Percentiles rank a stretch among this genome's conserved stretches.
These are phyloP conservation scores for Fusarium floridanum DNA, from an alignment of 2,329 filamentous ascomycete species.

Conservation along the genomic window DNA sequence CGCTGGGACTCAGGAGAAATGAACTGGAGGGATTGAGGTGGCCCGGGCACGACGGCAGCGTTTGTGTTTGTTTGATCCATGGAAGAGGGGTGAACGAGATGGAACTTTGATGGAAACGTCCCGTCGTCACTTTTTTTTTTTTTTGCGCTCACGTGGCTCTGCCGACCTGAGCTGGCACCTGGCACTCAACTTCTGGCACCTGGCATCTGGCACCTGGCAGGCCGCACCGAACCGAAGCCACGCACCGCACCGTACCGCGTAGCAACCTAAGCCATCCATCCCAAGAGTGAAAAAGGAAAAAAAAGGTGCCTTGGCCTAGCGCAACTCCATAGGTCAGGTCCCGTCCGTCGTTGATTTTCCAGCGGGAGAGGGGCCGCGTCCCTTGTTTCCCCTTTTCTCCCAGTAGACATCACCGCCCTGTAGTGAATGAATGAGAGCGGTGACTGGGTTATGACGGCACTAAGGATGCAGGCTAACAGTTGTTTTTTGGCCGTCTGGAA, in stretches of 20 bases:
- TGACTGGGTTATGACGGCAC: constrained; percentile 33
- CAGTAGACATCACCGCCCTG: constrained; percentile 12
- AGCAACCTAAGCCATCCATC: constrained; percentile 17
- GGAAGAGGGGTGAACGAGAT: constrained; percentile 42
- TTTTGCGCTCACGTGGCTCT: constrained; percentile 37
- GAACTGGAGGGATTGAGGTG: constrained; percentile 26
- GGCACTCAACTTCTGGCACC: constrained; percentile 6
- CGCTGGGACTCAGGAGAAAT: constrained; percentile 11
- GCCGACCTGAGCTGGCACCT: constrained; percentile 17
- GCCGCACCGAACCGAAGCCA: constrained; percentile 10
- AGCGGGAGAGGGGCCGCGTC: constrained; percentile 24
- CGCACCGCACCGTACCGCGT: constrained; percentile 2
- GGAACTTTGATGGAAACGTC: constrained; percentile 24
- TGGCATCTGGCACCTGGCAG: background rate
- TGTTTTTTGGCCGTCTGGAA: constrained; percentile 14
- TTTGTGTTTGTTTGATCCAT: constrained; percentile 35
- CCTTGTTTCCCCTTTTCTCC: constrained; percentile 21
- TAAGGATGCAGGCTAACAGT: constrained; percentile 28
- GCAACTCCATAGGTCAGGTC: constrained; percentile 7
- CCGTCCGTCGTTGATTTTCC: constrained; percentile 23
- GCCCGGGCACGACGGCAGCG: constrained; percentile 19
- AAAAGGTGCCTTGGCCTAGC: constrained; percentile 6
- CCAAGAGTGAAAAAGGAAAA: background rate
- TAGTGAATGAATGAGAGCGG: constrained; percentile 32
- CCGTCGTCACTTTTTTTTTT: constrained; percentile 23